Evolutionary conservation across 371 early-diverging fungal species (phyloP), one percentile per base, ranked within the genome.

Genomic region (Ordospora colligata): DNA sequence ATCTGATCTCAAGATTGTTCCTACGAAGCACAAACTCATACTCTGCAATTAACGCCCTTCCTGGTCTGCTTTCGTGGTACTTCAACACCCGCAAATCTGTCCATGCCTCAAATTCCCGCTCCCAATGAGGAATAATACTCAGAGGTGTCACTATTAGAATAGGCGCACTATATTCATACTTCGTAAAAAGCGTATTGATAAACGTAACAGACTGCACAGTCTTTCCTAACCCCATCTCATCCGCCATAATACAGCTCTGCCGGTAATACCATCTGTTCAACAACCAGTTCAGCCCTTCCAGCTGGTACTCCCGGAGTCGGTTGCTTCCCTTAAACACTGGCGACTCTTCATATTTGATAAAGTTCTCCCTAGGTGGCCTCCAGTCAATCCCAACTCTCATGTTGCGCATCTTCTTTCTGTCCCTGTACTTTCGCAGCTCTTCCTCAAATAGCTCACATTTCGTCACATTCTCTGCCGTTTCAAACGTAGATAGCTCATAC

Each of bases 201-300:
- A 96, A 94, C 11, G 94, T 90, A 53, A 97, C 95, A 1, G 92
- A 90, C 82, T 98, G 99, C 17, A 96, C 86, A 0, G 98, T 98
- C 84, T 98, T 97, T 45, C 98, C 98, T 51, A 97, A 88, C 68
- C 97, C 98, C 97, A 95, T 96, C 87, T 96, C 96, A 83, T 96
- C 97, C 0, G 99, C 97, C 77, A 98, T 83, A 73, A 98, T 97
- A 44, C 99, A 96, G 80, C 95, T 94, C 82, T 90, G 88, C 83
- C 94, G 90, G 64, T 87, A 87, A 75, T 92, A 91, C 97, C 97
- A 97, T 27, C 94, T 86, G 78, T 91, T 90, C n/a, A 94, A 91
- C 89, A 96, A 91, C 99, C 99, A 98, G 83, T 95, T 95, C 19
- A 97, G 86, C 66, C 96, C 95, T 27, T 90, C 89, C 40, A 95